Base-by-base conservation (phyloP, 2,329 filamentous ascomycete genomes). In the Colletotrichum eremochloae region DNA sequence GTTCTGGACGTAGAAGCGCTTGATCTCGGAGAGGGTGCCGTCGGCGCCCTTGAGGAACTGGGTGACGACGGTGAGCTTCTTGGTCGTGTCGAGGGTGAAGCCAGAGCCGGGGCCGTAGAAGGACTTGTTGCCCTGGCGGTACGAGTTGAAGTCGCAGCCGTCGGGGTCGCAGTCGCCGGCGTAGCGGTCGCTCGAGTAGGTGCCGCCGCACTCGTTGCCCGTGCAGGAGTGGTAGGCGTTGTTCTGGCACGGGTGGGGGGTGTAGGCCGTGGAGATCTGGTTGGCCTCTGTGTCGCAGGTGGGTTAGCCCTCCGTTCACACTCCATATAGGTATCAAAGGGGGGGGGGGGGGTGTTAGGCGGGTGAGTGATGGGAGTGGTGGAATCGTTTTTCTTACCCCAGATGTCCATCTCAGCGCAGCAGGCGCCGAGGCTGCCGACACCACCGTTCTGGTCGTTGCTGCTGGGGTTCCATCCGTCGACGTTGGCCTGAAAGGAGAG, bases 141-240 rank as follows among this genome's bases (percentile, higher is more conserved):
- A 93, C 50, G 86, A 79, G 86, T 92, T 92, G 86, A 91, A 92
- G 80, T 92, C 91, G 77, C 91, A 93, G 52, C 91, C 91, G 77
- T 92, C 90, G 74, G 90, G 89, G 79, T 93, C 91, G 80, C 91
- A 93, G 70, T 87, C 81, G 65, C 91, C 90, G 36, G 77, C 82
- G 78, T 92, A 92, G 74, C 91, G 89, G 76, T 86, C 81, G 62
- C 76, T 65, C 64, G 81, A 83, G 77, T 87, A 88, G 46, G 86
- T 85, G 70, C 86, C 89, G 71, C 89, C 89, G 75, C 88, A 90
- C 7, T 71, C 71, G 73, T 87, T 81, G 29, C 84, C 84, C 0
- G 79, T 78, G 84, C 90, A 92, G 68, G 85, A 83, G 67, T 80
- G 79, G 76, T 88, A 86, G 63, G 84, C 86, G 56, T 83, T 80